Evolutionary conservation across 1,139 yeast species (phyloP).

Genomic region (Yamadazyma siamensis): DNA sequence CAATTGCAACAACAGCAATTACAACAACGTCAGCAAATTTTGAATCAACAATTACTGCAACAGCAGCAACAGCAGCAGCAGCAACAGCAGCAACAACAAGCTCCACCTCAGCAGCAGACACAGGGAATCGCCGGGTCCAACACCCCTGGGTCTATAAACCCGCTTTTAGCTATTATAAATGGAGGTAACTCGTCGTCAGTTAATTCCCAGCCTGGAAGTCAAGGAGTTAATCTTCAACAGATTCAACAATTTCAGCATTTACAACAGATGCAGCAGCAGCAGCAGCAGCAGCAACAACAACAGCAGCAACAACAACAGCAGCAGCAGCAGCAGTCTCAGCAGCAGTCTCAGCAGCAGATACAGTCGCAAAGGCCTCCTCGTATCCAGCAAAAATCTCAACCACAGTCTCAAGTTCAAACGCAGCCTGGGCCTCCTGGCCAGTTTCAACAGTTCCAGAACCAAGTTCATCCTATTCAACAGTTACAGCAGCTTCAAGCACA

Average conservation of each 20-base stretch:
- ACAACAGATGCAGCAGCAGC: constrained; percentile 20
- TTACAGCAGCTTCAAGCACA: constrained; percentile 11
- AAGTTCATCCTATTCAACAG: constrained; percentile 10
- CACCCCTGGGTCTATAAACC: constrained; percentile 24
- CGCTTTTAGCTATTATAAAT: constrained; percentile 36
- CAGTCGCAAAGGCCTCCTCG: constrained; percentile 5
- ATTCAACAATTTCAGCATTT: constrained; percentile 22
- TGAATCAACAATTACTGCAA: constrained; percentile 33
- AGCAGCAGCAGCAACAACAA: constrained; percentile 18
- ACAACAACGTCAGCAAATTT: constrained; percentile 39
- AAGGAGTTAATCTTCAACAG: constrained; percentile 11
- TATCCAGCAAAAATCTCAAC: constrained; percentile 8
- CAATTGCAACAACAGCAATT: constrained; percentile 40
- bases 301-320: constrained; percentile 17
- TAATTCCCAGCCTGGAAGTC: constrained; percentile 8
- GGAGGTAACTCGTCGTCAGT: constrained; percentile 17
- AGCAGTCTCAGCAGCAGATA: constrained; percentile 11
- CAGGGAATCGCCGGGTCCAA: constrained; percentile 6
- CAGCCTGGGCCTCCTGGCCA: constrained; percentile 14
- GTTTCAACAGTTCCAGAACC: constrained; percentile 11
- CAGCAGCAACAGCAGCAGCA: constrained; percentile 22
- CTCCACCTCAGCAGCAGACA: constrained; percentile 6
- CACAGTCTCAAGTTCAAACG: constrained; percentile 7
- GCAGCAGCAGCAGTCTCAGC: constrained; percentile 14
- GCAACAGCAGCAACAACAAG: constrained; percentile 22